phyloP scores from a whole-genome alignment of 108 stramenopile species.

The Nitzschia palea region DNA sequence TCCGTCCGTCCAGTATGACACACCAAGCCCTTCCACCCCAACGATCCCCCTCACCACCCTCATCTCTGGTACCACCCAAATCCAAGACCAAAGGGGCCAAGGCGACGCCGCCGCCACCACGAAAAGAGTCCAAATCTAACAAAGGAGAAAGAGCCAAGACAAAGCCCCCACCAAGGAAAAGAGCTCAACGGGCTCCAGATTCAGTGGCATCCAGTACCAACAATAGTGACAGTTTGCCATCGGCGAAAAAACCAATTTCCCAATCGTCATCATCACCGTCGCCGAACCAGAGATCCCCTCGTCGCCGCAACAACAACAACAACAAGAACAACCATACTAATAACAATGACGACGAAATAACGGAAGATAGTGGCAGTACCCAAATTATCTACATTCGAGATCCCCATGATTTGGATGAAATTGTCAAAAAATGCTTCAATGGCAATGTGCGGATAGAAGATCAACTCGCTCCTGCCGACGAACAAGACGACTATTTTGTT shows the following conservation, averaged over 20 bases:
- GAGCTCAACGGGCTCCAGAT: neutral
- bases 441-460: neutral
- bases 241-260: too few species aligned
- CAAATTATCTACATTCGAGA: slow-evolving; percentile 14
- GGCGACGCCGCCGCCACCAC: too few species aligned
- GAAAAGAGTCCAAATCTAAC: too few species aligned
- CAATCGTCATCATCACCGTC: neutral
- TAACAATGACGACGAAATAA: neutral
- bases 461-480: neutral
- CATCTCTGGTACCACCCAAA: too few species aligned
- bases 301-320: neutral
- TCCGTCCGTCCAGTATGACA: too few species aligned
- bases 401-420: slow-evolving; percentile 1
- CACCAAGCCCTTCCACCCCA: too few species aligned
- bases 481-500: slow-evolving; percentile 3
- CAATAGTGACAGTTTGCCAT: neutral
- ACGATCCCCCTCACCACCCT: too few species aligned
- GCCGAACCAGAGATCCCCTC: neutral
- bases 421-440: neutral
- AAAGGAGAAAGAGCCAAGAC: too few species aligned
- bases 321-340: neutral
- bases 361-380: neutral
- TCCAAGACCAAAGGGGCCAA: too few species aligned
- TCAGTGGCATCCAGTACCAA: neutral
- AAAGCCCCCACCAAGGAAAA: too few species aligned